A percentile compares a stretch with the other conserved stretches of the same genome.
Conservation (phyloP, 306 rosid species). For the Vigna hirtella region DNA sequence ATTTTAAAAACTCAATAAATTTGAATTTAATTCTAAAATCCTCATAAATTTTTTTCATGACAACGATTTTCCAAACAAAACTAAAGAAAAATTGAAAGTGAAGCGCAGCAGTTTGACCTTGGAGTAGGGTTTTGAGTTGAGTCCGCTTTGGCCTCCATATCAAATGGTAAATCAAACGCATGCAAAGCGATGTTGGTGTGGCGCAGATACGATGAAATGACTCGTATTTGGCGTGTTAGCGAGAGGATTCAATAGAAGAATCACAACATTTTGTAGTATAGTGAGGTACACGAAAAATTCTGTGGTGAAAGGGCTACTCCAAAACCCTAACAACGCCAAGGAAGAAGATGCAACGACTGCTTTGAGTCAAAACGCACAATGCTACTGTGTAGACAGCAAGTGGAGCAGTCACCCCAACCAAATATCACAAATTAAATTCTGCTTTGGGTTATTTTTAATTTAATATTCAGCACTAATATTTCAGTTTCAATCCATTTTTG, state of each 20-base stretch:
- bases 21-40: neutral
- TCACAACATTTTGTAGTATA: neutral
- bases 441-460: too few relatives aligned
- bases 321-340: neutral
- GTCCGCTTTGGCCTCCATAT: constrained; percentile 43
- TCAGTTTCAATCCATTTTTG: too few relatives aligned
- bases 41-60: neutral
- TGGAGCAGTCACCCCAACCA: too few relatives aligned
- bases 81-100: neutral
- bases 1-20: neutral
- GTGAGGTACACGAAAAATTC: neutral
- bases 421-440: too few relatives aligned
- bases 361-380: neutral
- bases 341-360: neutral
- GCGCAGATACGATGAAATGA: neutral
- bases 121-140: constrained; percentile 28
- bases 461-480: too few relatives aligned
- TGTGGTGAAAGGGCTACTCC: neutral
- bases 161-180: neutral
- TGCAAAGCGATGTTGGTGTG: neutral
- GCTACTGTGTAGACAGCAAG: too few relatives aligned
- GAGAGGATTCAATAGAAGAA: constrained; percentile 2
- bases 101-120: constrained; percentile 34
- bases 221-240: neutral
- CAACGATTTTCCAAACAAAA: neutral